These are phyloP conservation scores for Pyrenochaeta sp. DNA, from an alignment of 2,329 filamentous ascomycete genomes.

Conservation along the genomic window DNA sequence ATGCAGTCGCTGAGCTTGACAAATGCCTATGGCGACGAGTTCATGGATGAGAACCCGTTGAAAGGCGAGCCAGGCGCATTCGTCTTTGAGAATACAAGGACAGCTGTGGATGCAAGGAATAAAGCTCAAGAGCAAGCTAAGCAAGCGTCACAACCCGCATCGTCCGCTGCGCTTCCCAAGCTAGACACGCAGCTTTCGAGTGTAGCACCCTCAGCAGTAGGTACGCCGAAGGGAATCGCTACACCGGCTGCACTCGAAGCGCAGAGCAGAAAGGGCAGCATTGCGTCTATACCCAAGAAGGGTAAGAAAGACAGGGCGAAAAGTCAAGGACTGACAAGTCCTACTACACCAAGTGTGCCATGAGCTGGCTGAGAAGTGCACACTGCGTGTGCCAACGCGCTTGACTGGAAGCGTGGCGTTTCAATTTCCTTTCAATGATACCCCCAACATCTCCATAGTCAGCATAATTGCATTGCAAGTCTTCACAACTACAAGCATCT, in stretches of 20 bases:
- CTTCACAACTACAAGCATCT: neutral
- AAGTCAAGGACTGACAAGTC: conserved; percentile 46
- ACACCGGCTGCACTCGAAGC: conserved; percentile 27
- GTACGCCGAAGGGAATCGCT: conserved; percentile 37
- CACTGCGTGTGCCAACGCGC: neutral
- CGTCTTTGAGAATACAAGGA: conserved; percentile 59
- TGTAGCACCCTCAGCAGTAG: conserved; percentile 36
- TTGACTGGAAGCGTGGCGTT: neutral
- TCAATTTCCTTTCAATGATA: conserved; percentile 7
- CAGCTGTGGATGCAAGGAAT: conserved; percentile 53
- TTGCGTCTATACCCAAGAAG: conserved; percentile 36
- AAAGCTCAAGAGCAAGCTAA: conserved; percentile 45
- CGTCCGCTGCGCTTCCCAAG: conserved; percentile 20
- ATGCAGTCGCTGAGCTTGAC: conserved; percentile 60
- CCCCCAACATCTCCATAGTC: conserved; percentile 1
- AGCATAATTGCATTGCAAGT: neutral
- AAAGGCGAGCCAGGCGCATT: conserved; percentile 70
- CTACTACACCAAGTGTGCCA: conserved; percentile 38
- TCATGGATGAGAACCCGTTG: conserved; percentile 70
- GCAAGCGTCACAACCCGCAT: conserved; percentile 20
- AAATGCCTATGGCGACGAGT: conserved; percentile 66
- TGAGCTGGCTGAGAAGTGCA: neutral
- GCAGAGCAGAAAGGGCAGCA: conserved; percentile 35
- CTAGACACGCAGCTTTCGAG: conserved; percentile 33
- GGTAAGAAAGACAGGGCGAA: conserved; percentile 49